A percentile compares a stretch with the other conserved stretches of the same genome.
phyloP scores from a whole-genome alignment of 129 eudicot genomes.

The Kitagawia praeruptora region DNA sequence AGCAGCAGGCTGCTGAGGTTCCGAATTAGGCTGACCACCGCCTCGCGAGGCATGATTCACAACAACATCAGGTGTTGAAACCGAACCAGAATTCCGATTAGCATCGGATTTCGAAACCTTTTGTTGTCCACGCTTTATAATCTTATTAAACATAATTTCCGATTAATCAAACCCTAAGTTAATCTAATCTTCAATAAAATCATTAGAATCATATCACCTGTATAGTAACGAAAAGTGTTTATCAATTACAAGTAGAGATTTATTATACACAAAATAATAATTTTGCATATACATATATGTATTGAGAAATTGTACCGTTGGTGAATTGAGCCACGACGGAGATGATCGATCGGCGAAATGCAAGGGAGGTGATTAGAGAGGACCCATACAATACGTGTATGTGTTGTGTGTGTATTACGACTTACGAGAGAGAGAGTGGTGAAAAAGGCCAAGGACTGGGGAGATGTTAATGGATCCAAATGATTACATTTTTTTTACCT shows the following conservation, averaged over 20 bases:
- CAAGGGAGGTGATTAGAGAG: background rate
- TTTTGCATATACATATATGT: background rate
- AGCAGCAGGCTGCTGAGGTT: conserved; percentile 4
- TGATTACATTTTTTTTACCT: background rate
- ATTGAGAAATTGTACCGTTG: conserved; percentile 6
- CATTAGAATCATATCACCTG: background rate
- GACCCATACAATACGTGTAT: background rate
- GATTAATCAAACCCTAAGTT: conserved; percentile 17
- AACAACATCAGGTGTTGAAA: background rate
- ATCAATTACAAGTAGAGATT: background rate
- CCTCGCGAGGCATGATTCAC: conserved; percentile 26
- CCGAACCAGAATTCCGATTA: conserved; percentile 19
- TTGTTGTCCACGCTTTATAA: conserved; percentile 37
- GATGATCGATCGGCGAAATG: conserved; percentile 4
- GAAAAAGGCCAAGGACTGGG: background rate
- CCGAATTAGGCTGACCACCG: conserved; percentile 1
- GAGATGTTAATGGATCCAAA: conserved; percentile 5
- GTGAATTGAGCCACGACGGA: background rate
- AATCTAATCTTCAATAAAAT: background rate
- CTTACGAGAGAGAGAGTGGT: conserved; percentile 7
- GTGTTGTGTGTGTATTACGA: background rate
- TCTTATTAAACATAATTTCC: conserved; percentile 26
- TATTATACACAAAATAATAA: background rate
- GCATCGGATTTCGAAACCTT: conserved; percentile 35
- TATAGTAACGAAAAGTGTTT: background rate